Evolutionary conservation across 139 green algal genomes (phyloP).

Genomic region (Picochlorum sp.): DNA sequence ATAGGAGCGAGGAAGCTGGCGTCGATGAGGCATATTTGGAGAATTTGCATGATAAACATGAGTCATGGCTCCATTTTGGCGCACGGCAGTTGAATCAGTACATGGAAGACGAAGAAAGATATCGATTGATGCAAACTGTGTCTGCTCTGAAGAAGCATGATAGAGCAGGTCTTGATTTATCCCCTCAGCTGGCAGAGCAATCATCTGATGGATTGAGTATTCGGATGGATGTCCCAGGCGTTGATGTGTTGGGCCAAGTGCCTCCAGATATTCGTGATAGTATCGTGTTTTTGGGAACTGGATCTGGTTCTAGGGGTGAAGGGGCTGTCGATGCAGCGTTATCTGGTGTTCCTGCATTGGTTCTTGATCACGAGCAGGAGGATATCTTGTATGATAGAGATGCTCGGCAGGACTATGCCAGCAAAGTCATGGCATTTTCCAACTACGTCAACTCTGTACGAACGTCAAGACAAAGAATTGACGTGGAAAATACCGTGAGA

Average conservation of each 20-base stretch:
- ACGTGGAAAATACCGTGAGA: neutral
- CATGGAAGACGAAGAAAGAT: neutral
- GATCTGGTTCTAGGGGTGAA: neutral
- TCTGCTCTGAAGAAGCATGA: neutral
- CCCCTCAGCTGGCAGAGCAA: neutral
- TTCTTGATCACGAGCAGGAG: constrained; percentile 23
- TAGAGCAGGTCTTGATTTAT: neutral
- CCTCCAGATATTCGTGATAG: constrained; percentile 18
- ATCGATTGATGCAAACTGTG: neutral
- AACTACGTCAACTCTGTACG: constrained; percentile 1
- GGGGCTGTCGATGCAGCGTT: constrained; percentile 3
- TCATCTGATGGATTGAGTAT: neutral
- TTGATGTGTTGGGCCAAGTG: neutral
- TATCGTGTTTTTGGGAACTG: constrained; percentile 2
- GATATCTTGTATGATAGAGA: constrained; percentile 2
- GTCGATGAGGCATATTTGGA: constrained; percentile 73
- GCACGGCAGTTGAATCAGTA: neutral
- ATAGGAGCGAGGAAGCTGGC: constrained; percentile 42
- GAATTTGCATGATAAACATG: constrained; percentile 80
- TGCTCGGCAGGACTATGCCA: constrained; percentile 18
- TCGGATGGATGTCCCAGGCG: neutral
- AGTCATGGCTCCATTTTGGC: constrained; percentile 74
- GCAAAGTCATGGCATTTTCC: constrained; percentile 16
- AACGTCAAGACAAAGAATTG: neutral
- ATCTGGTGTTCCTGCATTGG: constrained; percentile 14